Percentiles rank a stretch among this genome's conserved stretches.
Evolutionary conservation across 768 basidiomycete genomes (phyloP).

Genomic region (Glaciozyma antarctica): DNA sequence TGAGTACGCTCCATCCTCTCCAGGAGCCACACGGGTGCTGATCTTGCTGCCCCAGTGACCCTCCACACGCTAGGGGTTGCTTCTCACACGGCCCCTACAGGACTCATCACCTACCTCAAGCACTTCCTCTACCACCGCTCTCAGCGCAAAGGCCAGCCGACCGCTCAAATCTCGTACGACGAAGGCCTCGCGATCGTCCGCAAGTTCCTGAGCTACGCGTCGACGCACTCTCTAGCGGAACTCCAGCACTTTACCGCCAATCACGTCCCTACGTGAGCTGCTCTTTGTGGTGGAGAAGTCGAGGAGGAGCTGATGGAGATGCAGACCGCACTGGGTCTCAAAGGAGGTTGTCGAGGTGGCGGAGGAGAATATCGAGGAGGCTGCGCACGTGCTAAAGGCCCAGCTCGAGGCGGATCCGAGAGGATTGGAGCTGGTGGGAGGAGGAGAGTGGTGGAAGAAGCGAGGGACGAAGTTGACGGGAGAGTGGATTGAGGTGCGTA

Average conservation of each 20-base stretch:
- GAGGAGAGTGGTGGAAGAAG: conserved; percentile 39
- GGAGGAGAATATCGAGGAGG: conserved; percentile 32
- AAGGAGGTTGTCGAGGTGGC: conserved; percentile 36
- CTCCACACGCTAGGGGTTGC: conserved; percentile 11
- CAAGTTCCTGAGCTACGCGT: conserved; percentile 38
- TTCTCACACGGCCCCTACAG: conserved; percentile 35
- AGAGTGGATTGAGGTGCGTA: conserved; percentile 41
- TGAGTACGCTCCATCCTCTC: no score
- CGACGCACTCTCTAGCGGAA: conserved; percentile 39
- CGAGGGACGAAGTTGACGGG: conserved; percentile 38
- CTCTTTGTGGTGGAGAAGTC: no score
- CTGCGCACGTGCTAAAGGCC: conserved; percentile 36
- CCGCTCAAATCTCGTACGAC: conserved; percentile 38
- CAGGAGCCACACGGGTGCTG: no score
- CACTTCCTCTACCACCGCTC: conserved; percentile 35
- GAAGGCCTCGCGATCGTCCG: conserved; percentile 39
- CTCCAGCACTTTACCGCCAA: conserved; percentile 39
- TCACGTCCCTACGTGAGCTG: conserved; percentile 15
- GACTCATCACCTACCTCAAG: conserved; percentile 37
- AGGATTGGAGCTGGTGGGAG: conserved; percentile 38
- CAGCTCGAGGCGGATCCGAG: conserved; percentile 37
- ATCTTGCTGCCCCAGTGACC: neutral
- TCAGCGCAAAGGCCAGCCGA: conserved; percentile 31
- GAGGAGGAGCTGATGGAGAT: neutral
- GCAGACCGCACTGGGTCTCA: conserved; percentile 38